Evolutionary conservation across 2,329 filamentous ascomycete species (phyloP), one percentile per base, ranked within the genome.

Genomic region (Fusarium sp.): DNA sequence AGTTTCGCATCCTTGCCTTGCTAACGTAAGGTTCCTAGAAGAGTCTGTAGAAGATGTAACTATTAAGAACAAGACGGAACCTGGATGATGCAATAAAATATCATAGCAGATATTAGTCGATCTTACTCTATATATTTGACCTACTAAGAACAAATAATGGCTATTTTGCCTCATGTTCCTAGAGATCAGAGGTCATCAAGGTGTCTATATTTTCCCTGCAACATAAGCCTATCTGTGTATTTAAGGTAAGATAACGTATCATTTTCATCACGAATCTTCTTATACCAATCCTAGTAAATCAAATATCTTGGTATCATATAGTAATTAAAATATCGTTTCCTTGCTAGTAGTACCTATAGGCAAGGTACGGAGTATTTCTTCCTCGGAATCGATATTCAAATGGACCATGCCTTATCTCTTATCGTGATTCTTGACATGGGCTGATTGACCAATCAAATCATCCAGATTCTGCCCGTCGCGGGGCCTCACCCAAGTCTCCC

Each of bases 401-500:
- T 24, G 34, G 32, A n/a, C 22, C 14, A 17, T 61, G 51, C 28
- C 65, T 68, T 74, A 74, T 74, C 72, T 65, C 71, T 74, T 74
- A 74, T 74, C 72, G 44, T 18, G 28, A 32, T 32, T 54, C n/a
- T 59, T 26, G 17, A 57, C 39, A 36, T n/a, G 41, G 26, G 17
- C 20, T 63, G 26, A 75, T 78, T 76, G 67, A 22, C 77, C 77
- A 78, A 77, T 78, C 47, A 68, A 4, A 22, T 20, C 11, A 3
- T 42, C 14, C 36, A 10, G n/a, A 41, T 36, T 26, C n/a, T 10
- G 22, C 39, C 39, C 39, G 50, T 56, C 63, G 77, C 77, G 77
- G 77, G 77, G 75, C 77, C 68, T 60, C 34, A 28, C 39, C 59
- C 44, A 51, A 68, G 58, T 61, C 70, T 66, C 75, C 77, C 75